Evolutionary conservation across 768 basidiomycete species (phyloP).

Genomic region (Lactarius hengduanensis): DNA sequence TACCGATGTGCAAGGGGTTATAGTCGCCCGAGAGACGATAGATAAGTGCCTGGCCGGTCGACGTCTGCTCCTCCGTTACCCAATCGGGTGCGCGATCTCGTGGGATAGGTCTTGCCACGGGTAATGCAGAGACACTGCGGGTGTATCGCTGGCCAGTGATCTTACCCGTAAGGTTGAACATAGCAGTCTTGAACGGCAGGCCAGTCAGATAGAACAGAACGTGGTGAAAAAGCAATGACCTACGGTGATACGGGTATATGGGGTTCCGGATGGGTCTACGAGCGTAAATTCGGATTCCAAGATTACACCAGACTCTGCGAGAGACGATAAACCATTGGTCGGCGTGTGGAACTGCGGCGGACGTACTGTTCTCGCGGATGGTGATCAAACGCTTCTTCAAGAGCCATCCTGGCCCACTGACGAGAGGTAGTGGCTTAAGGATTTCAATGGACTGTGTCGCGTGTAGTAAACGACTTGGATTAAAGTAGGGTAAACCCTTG

Average conservation of each 20-base stretch:
- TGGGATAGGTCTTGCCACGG: slow-evolving; percentile 39
- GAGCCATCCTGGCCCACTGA: slow-evolving; percentile 79
- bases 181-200: not conserved
- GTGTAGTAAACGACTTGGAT: slow-evolving; percentile 69
- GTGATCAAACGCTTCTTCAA: slow-evolving; percentile 63
- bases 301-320: slow-evolving; percentile 70
- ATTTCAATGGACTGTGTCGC: slow-evolving; percentile 78
- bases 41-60: slow-evolving; percentile 43
- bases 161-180: slow-evolving; percentile 46
- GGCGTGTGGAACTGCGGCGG: not conserved
- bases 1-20: slow-evolving; percentile 51
- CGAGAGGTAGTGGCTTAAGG: slow-evolving; percentile 68
- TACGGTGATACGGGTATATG: slow-evolving; percentile 45
- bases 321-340: not conserved
- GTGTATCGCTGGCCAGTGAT: slow-evolving; percentile 40
- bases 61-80: slow-evolving; percentile 42
- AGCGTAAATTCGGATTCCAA: slow-evolving; percentile 62
- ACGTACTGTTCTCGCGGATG: slow-evolving; percentile 79
- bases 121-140: slow-evolving; percentile 40
- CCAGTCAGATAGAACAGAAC: not conserved
- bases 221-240: slow-evolving; percentile 17
- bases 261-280: slow-evolving; percentile 56
- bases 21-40: slow-evolving; percentile 54
- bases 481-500: slow-evolving; percentile 69
- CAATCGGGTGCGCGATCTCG: slow-evolving; percentile 44